phyloP scores from a whole-genome alignment of 2,329 filamentous ascomycete species.

The Penicillium palitans region DNA sequence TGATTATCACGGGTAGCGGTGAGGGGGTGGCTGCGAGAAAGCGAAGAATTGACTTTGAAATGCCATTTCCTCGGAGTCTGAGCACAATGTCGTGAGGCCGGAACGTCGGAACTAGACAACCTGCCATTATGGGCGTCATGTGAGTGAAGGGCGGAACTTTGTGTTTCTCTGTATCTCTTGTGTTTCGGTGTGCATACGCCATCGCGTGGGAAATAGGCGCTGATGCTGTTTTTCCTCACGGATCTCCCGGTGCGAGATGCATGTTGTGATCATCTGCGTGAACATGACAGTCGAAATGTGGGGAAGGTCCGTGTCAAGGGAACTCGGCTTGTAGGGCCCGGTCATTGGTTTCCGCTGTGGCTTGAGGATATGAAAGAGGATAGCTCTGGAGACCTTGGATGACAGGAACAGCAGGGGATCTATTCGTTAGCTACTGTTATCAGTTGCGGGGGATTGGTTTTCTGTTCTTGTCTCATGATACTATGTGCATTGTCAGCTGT shows the following conservation, averaged over 20 bases:
- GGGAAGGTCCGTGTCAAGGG: conserved; percentile 1
- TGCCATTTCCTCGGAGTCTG: background rate
- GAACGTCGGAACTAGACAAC: conserved; percentile 8
- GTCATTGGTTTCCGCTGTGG: conserved; percentile 6
- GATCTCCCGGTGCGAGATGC: conserved; percentile 7
- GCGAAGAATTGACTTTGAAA: conserved; percentile 22
- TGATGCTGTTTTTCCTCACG: conserved; percentile 5
- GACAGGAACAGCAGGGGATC: background rate
- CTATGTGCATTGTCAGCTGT: background rate
- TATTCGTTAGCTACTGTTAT: background rate
- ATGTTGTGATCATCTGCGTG: conserved; percentile 6
- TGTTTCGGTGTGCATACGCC: background rate
- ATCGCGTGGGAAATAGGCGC: conserved; percentile 5
- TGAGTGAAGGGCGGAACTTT: background rate
- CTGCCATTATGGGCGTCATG: conserved; percentile 4
- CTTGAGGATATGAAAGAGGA: background rate
- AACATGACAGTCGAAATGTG: conserved; percentile 4
- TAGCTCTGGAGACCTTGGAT: background rate
- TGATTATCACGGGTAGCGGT: conserved; percentile 16
- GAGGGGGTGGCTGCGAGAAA: conserved; percentile 11
- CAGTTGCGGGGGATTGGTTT: conserved; percentile 1
- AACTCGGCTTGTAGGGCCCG: background rate
- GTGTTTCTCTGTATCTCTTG: background rate
- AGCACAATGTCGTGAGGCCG: conserved; percentile 3
- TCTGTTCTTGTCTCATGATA: conserved; percentile 4